Percentiles rank a stretch among this genome's conserved stretches.
phyloP scores from a whole-genome alignment of 257 asterid genomes.

The Rhazya stricta region DNA sequence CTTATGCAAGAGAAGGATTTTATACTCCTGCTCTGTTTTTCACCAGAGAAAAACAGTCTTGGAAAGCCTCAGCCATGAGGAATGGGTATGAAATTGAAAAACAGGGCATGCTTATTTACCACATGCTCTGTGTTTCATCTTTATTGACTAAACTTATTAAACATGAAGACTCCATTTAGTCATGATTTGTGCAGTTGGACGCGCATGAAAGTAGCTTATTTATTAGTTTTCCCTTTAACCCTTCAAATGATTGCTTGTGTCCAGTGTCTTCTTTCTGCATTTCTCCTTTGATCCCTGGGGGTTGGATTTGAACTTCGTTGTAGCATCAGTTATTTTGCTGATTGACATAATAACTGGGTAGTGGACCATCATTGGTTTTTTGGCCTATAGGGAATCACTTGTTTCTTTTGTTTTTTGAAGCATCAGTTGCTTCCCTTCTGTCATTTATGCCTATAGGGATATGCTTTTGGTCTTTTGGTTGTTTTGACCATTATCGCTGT shows the following conservation, averaged over 20 bases:
- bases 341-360: background rate
- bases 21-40: background rate
- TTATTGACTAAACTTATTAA: background rate
- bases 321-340: background rate
- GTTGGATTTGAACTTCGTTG: background rate
- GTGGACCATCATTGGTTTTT: background rate
- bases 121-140: background rate
- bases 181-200: slow-evolving; percentile 2
- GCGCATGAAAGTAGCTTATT: background rate
- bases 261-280: background rate
- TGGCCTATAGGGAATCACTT: background rate
- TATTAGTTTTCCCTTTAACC: background rate
- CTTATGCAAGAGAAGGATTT: background rate
- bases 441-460: background rate
- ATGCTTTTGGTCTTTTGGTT: background rate
- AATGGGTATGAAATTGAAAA: background rate
- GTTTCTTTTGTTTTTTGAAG: background rate
- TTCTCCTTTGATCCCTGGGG: background rate
- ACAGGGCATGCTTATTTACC: background rate
- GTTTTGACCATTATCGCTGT: background rate
- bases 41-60: background rate
- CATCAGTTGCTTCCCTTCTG: background rate
- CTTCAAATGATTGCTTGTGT: background rate
- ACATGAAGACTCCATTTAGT: background rate
- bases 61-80: background rate